phyloP scores from a whole-genome alignment of 1,284 basidiomycete species.

The Blastosporella zonata region DNA sequence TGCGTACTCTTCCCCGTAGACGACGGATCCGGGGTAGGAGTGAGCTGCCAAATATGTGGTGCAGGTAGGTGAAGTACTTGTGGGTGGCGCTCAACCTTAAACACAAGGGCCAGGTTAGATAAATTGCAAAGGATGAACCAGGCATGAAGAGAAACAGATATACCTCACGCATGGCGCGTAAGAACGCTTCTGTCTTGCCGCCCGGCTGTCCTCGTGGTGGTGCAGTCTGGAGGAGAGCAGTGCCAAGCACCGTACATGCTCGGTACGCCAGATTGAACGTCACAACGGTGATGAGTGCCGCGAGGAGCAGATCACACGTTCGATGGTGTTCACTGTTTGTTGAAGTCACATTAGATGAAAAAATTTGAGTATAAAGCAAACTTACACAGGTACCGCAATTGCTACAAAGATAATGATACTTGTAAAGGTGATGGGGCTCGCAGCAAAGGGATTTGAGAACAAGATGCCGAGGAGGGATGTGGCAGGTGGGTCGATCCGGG shows the following conservation, averaged over 20 bases:
- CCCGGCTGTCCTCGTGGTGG: constrained; percentile 58
- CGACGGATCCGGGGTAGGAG: constrained; percentile 36
- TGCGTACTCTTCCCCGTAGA: constrained; percentile 6
- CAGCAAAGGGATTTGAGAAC: constrained; percentile 52
- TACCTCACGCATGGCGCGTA: constrained; percentile 78
- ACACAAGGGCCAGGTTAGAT: constrained; percentile 1
- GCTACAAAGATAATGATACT: constrained; percentile 41
- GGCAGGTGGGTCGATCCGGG: constrained; percentile 30
- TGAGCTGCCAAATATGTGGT: constrained; percentile 85
- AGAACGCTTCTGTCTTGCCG: constrained; percentile 75
- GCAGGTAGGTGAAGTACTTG: constrained; percentile 75
- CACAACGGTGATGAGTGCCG: constrained; percentile 67
- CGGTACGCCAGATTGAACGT: constrained; percentile 83
- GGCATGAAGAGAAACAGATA: constrained; percentile 21
- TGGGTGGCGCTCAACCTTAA: constrained; percentile 74
- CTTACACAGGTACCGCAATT: constrained; percentile 50
- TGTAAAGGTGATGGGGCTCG: constrained; percentile 42
- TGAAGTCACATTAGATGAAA: not conserved
- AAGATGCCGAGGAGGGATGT: constrained; percentile 37
- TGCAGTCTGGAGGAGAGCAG: constrained; percentile 84
- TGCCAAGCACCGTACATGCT: constrained; percentile 75
- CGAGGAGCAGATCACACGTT: constrained; percentile 71
- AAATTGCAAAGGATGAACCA: constrained; percentile 1
- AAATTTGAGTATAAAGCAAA: constrained; percentile 11
- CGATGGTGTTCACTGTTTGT: constrained; percentile 49